Evolutionary conservation across 1,284 basidiomycete genomes (phyloP), one percentile per base, ranked within the genome.

Genomic region (Sutorius eximius): DNA sequence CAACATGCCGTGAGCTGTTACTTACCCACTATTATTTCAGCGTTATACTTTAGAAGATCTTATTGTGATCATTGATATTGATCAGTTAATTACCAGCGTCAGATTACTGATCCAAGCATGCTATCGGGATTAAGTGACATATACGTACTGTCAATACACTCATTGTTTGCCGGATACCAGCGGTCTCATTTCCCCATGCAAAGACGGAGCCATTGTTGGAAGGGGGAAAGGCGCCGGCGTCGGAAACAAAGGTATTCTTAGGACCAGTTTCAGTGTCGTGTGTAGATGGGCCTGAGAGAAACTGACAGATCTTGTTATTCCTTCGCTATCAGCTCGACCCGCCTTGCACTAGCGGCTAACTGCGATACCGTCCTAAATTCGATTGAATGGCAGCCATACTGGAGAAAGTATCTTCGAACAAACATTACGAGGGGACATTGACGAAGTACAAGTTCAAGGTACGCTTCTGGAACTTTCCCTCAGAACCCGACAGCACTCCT

Each of bases 391-490:
- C 59, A 41, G 6, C 27, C 24, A 49, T 38, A 22, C 68, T 72
- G 42, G 60, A 71, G 50, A 59, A 54, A 54, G 36, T 71, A 29
- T 89, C 91, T 5, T 77, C 82, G 16, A 94, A 85, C 80, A 89
- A 87, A 71, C 81, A 84, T 24, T 95, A 89, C 62, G 86, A 82
- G 57, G 95, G 95, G 37, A 80, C 81, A 54, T 71, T 97, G 55
- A 82, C 78, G 56, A 98, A 97, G 72, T 97, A 93, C 80, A 91
- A 87, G 70, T 93, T 91, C 80, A 86, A 85, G 73, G 88, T 88
- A 59, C 42, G 75, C 49, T 51, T 22, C 37, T 30, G 37, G 15
- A 29, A 15, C 18, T 13, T 32, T 22, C 20, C n/a, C 24, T 27
- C 24, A 27, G n/a, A n/a, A n/a, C n/a, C n/a, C n/a, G n/a, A n/a